Percentiles rank a stretch among this genome's conserved stretches.
Conservation (phyloP, 1,284 basidiomycete species). For the Puccinia horiana region DNA sequence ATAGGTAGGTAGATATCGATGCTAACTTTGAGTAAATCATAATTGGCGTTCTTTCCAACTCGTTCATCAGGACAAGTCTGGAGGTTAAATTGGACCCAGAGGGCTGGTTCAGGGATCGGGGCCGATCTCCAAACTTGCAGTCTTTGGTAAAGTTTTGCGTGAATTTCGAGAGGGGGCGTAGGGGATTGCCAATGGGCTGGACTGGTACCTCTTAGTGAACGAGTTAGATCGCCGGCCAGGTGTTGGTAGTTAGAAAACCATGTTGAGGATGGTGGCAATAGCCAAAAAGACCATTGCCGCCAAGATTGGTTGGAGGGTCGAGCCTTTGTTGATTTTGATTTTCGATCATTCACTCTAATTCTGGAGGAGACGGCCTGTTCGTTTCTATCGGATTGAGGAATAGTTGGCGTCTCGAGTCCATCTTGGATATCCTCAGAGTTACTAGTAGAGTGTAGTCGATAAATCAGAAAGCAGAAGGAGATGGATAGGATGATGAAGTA, state of each 20-base stretch:
- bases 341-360: neutral
- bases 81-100: slow-evolving; percentile 54
- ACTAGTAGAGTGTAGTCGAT: neutral
- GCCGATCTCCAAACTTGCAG: slow-evolving; percentile 60
- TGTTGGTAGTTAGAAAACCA: slow-evolving; percentile 10
- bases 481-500: slow-evolving; percentile 23
- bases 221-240: neutral
- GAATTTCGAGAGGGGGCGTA: slow-evolving; percentile 57
- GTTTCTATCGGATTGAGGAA: neutral
- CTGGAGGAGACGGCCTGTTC: neutral
- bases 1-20: too few species aligned
- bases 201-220: neutral
- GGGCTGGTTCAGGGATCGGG: slow-evolving; percentile 55
- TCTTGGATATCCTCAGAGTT: neutral
- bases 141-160: slow-evolving; percentile 59
- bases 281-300: slow-evolving; percentile 7
- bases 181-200: slow-evolving; percentile 51
- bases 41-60: slow-evolving; percentile 38
- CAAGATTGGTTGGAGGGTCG: neutral
- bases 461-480: slow-evolving; percentile 7
- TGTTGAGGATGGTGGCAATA: slow-evolving; percentile 10
- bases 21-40: slow-evolving; percentile 30
- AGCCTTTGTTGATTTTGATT: neutral
- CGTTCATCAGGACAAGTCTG: slow-evolving; percentile 52
- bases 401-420: neutral